Evolutionary conservation across 257 asterid species (phyloP).

Genomic region (Lavandula angustifolia): DNA sequence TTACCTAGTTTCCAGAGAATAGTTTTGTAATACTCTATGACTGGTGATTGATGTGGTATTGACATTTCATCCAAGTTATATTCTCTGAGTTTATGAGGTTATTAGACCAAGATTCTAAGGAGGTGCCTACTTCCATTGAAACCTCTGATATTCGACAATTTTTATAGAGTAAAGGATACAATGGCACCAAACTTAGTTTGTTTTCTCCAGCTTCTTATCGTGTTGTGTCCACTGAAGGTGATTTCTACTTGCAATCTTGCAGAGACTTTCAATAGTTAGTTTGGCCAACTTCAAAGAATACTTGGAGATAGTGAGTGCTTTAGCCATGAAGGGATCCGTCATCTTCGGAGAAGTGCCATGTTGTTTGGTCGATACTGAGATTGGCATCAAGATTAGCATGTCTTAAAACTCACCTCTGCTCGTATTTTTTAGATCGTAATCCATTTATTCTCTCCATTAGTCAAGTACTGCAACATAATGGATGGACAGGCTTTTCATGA

Average conservation of each 20-base stretch:
- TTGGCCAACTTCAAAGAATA: slow-evolving; percentile 55
- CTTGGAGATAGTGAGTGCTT: slow-evolving; percentile 48
- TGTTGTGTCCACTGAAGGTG: not conserved
- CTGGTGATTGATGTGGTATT: not conserved
- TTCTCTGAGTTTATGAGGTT: not conserved
- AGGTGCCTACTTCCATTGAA: slow-evolving; percentile 65
- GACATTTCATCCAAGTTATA: not conserved
- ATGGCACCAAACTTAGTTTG: slow-evolving; percentile 71
- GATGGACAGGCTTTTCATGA: slow-evolving; percentile 66
- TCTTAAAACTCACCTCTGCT: slow-evolving; percentile 15
- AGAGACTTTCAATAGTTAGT: slow-evolving; percentile 69
- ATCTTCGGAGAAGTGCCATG: slow-evolving; percentile 73
- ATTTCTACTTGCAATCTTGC: slow-evolving; percentile 22
- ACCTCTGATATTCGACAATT: slow-evolving; percentile 55
- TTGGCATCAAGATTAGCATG: slow-evolving; percentile 44
- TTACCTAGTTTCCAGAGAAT: not conserved
- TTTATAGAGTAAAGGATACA: slow-evolving; percentile 62
- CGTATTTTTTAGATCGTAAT: slow-evolving; percentile 7
- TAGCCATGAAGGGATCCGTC: slow-evolving; percentile 67
- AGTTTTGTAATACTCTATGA: not conserved
- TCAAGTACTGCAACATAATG: slow-evolving; percentile 43
- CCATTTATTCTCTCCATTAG: slow-evolving; percentile 36
- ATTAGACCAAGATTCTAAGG: slow-evolving; percentile 71
- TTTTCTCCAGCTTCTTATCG: slow-evolving; percentile 19
- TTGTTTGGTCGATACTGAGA: slow-evolving; percentile 55